Evolutionary conservation across 108 stramenopile genomes (phyloP).

Genomic region (Nannochloropsis gaditana): DNA sequence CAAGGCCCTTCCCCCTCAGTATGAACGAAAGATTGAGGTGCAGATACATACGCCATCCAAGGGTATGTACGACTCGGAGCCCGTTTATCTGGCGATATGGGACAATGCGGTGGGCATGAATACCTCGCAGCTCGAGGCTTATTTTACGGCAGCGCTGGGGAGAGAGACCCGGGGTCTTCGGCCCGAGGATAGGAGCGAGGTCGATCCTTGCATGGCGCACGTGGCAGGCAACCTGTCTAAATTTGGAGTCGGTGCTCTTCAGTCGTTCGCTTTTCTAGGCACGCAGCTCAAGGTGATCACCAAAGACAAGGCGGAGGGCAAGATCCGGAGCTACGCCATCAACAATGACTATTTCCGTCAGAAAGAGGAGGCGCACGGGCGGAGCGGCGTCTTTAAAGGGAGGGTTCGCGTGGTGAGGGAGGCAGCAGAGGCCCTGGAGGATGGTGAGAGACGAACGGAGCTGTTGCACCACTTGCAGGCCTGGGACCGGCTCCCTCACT

Average conservation of each 20-base stretch:
- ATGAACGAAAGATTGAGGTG: not conserved
- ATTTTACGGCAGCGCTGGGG: slow-evolving; percentile 6
- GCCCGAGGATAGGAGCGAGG: not conserved
- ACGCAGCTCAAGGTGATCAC: slow-evolving; percentile 18
- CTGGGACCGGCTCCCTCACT: not conserved
- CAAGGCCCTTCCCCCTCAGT: not conserved
- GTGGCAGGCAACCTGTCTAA: not conserved
- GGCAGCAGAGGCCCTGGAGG: slow-evolving; percentile 15
- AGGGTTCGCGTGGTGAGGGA: not conserved
- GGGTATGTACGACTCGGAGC: not conserved
- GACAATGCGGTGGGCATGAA: not conserved
- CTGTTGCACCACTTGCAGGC: not conserved
- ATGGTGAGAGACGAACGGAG: not conserved
- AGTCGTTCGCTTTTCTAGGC: not conserved
- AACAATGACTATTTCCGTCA: not conserved
- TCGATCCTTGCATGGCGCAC: not conserved
- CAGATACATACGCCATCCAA: slow-evolving; percentile 4
- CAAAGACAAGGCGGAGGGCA: not conserved
- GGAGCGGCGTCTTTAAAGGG: not conserved
- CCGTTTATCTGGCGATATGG: slow-evolving; percentile 11
- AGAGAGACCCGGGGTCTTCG: not conserved
- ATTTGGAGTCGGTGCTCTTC: not conserved
- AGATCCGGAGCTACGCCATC: not conserved
- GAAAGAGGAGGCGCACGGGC: not conserved
- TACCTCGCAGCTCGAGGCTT: not conserved